These are phyloP conservation scores for Cryptococcus sp. DNA, from an alignment of 1,284 basidiomycete species.

Conservation along the genomic window DNA sequence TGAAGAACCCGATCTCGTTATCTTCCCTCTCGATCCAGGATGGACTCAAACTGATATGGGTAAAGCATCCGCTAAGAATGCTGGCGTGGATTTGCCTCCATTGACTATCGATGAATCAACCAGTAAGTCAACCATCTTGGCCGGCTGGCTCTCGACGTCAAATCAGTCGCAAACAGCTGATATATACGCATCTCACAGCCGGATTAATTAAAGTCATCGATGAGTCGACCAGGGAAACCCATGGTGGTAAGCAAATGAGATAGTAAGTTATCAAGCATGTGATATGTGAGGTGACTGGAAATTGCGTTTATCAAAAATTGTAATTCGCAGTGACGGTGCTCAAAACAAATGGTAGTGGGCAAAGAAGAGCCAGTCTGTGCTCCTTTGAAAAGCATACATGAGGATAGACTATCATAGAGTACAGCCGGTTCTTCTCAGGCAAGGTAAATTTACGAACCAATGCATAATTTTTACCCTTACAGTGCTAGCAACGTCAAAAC, in stretches of 20 bases:
- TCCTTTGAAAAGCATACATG: not conserved
- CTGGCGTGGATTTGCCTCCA: slow-evolving; percentile 18
- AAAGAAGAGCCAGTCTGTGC: not conserved
- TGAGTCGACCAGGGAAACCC: slow-evolving; percentile 23
- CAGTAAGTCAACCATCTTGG: slow-evolving; percentile 9
- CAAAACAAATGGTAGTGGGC: slow-evolving; percentile 7
- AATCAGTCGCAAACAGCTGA: not conserved
- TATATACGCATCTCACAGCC: slow-evolving; percentile 4
- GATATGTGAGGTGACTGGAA: no score
- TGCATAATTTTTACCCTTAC: no score
- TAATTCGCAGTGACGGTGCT: not conserved
- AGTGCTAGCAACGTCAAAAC: no score
- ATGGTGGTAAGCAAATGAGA: slow-evolving; percentile 23
- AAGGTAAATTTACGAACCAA: no score
- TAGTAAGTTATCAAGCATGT: slow-evolving; percentile 18
- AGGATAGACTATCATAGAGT: not conserved
- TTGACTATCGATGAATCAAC: slow-evolving; percentile 23
- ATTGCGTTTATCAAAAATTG: no score
- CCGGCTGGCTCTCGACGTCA: not conserved
- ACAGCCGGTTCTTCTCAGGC: no score
- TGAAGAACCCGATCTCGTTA: slow-evolving; percentile 24
- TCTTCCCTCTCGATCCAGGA: slow-evolving; percentile 26
- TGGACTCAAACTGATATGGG: slow-evolving; percentile 32
- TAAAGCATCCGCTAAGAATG: slow-evolving; percentile 11
- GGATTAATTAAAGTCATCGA: slow-evolving; percentile 28